A percentile compares a stretch with the other conserved stretches of the same genome.
Conservation (phyloP, 2,329 filamentous ascomycete genomes). For the Cryphonectria naterciae region DNA sequence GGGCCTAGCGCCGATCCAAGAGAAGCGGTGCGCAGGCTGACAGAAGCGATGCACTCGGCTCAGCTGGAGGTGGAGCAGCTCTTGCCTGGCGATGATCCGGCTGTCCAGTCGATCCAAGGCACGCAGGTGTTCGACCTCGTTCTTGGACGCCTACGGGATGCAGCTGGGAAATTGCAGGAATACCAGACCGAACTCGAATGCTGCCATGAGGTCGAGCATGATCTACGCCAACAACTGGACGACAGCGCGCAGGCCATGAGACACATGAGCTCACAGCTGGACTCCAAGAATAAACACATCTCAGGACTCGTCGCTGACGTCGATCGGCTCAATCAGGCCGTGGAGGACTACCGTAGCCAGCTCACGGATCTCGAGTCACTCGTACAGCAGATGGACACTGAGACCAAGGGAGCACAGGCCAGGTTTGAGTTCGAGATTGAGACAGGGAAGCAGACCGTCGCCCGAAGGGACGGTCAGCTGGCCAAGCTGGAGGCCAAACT, state of each 20-base stretch:
- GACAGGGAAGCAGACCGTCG: not conserved
- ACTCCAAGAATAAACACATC: conserved; percentile 13
- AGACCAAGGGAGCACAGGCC: conserved; percentile 6
- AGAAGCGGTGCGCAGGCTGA: conserved; percentile 1
- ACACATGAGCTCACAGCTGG: not conserved
- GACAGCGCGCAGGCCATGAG: not conserved
- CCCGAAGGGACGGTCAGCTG: not conserved
- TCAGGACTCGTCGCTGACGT: conserved; percentile 3
- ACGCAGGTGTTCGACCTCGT: not conserved
- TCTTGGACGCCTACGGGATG: conserved; percentile 12
- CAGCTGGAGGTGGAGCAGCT: conserved; percentile 13
- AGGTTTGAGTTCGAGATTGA: not conserved
- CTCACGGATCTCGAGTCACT: conserved; percentile 8
- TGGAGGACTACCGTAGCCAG: not conserved
- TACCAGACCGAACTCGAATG: not conserved
- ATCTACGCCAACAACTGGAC: not conserved
- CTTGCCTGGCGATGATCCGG: not conserved
- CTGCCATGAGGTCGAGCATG: not conserved
- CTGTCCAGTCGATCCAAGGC: not conserved
- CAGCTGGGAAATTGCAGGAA: not conserved
- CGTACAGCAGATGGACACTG: not conserved
- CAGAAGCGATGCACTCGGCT: conserved; percentile 16
- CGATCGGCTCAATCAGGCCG: conserved; percentile 3
- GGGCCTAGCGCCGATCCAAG: not conserved
- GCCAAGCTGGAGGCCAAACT: conserved; percentile 3